phyloP scores from a whole-genome alignment of 1,284 basidiomycete genomes.

The Pseudozyma tsukubaensis region DNA sequence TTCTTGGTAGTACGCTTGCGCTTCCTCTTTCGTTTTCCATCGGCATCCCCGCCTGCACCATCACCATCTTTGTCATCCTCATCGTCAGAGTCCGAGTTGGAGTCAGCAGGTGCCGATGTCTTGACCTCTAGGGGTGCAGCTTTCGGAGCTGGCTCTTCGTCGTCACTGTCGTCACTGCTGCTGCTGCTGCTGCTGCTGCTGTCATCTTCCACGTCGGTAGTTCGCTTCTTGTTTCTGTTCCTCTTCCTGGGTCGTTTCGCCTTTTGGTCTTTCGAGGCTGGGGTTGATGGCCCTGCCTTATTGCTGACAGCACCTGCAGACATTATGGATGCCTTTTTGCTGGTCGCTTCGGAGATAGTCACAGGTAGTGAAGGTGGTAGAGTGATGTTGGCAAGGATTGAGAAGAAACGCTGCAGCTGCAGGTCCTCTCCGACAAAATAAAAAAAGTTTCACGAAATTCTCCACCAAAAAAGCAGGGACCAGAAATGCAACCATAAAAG shows the following conservation, averaged over 20 bases:
- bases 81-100: constrained; percentile 6
- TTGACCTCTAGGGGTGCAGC: neutral
- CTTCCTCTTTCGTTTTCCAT: constrained; percentile 48
- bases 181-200: constrained; percentile 26
- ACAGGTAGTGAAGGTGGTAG: too few species aligned
- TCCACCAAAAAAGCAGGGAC: constrained; percentile 20
- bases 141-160: constrained; percentile 20
- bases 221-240: constrained; percentile 44
- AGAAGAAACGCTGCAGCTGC: neutral
- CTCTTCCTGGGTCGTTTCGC: constrained; percentile 33
- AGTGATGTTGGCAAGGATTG: neutral
- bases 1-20: constrained; percentile 40
- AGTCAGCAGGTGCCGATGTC: constrained; percentile 1
- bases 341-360: neutral
- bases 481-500: constrained; percentile 8
- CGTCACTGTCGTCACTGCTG: constrained; percentile 26
- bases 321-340: neutral
- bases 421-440: neutral
- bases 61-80: constrained; percentile 16
- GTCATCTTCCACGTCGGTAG: constrained; percentile 34
- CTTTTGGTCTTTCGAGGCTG: constrained; percentile 28
- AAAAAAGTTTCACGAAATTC: constrained; percentile 12
- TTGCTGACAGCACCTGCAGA: constrained; percentile 5
- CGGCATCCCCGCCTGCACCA: constrained; percentile 14
- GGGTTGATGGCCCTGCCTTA: constrained; percentile 23